These are phyloP conservation scores for Pinus taeda DNA, from an alignment of 75 land plant species.

Conservation along the genomic window DNA sequence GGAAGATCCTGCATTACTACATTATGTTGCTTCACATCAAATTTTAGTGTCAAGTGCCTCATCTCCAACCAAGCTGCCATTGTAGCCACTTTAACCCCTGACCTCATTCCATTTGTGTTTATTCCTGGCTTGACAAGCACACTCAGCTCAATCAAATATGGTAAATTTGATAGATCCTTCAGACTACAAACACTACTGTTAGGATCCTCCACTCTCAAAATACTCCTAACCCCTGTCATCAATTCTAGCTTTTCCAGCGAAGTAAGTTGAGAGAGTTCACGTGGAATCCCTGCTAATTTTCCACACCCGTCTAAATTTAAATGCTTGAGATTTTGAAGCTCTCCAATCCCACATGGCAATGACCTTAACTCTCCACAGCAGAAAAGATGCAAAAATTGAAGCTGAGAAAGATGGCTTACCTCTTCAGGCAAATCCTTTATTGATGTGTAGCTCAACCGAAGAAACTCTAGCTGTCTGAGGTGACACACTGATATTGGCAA, in stretches of 20 bases:
- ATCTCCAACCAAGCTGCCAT: neutral
- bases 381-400: neutral
- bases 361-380: neutral
- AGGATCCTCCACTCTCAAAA: too few relatives aligned
- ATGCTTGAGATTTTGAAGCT: neutral
- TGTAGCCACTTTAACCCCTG: neutral
- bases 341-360: neutral
- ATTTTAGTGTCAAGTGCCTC: neutral
- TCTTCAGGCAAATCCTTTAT: neutral
- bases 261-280: too few relatives aligned
- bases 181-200: too few relatives aligned
- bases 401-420: neutral
- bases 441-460: neutral
- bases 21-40: neutral
- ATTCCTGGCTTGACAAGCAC: neutral
- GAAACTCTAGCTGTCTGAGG: neutral
- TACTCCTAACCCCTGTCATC: too few relatives aligned
- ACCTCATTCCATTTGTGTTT: neutral
- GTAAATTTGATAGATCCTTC: too few relatives aligned
- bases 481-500: neutral
- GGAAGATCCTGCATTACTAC: neutral
- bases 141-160: neutral
- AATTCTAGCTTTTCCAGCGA: too few relatives aligned
- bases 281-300: too few relatives aligned
- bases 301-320: neutral